These are phyloP conservation scores for Suhomyces sp. DNA, from an alignment of 805 yeast genomes.

Conservation along the genomic window DNA sequence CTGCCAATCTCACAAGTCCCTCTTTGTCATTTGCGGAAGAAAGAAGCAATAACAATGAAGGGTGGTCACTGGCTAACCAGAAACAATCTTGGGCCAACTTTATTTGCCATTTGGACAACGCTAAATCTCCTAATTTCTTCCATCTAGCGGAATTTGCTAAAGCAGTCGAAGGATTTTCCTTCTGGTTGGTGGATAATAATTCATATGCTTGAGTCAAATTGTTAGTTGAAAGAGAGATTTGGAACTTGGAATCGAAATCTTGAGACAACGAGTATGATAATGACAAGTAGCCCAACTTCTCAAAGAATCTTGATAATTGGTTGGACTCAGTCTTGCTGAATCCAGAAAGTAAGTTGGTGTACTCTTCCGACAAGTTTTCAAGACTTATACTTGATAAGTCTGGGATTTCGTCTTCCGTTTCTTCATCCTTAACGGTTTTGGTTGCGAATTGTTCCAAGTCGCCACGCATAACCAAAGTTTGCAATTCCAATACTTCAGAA, in stretches of 20 bases:
- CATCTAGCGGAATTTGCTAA: constrained; percentile 56
- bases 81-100: constrained; percentile 78
- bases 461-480: constrained; percentile 92
- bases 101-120: constrained; percentile 75
- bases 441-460: constrained; percentile 69
- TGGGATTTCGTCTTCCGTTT: constrained; percentile 38
- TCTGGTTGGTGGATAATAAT: constrained; percentile 32
- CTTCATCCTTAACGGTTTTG: constrained; percentile 30
- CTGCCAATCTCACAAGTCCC: constrained; percentile 63
- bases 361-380: constrained; percentile 54
- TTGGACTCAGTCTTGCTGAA: constrained; percentile 65
- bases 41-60: constrained; percentile 77
- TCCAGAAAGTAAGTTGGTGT: constrained; percentile 50
- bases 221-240: constrained; percentile 76
- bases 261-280: constrained; percentile 81
- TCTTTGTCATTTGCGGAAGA: constrained; percentile 73
- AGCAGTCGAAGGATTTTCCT: constrained; percentile 49
- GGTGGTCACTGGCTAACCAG: constrained; percentile 74
- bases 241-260: constrained; percentile 90
- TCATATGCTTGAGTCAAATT: constrained; percentile 71
- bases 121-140: constrained; percentile 88
- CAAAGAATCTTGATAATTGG: constrained; percentile 88
- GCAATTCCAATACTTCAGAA: constrained; percentile 87
- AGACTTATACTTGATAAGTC: constrained; percentile 46
- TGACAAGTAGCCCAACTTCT: constrained; percentile 84